Evolutionary conservation across 768 basidiomycete genomes (phyloP).

Genomic region (Pleurotus pulmonarius): DNA sequence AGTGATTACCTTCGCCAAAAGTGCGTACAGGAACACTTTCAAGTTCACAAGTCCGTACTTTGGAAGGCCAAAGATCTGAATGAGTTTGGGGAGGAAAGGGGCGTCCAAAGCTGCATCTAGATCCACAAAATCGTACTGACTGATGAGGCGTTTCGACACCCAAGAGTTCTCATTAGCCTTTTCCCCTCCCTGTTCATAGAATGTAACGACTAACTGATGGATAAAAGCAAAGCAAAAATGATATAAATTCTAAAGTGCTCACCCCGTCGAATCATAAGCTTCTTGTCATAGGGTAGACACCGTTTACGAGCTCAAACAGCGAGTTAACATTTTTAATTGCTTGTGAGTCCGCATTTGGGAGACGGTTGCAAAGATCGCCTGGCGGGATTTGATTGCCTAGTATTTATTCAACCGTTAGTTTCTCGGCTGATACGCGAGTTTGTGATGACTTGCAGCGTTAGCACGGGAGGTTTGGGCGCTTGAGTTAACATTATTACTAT

Average conservation of each 20-base stretch:
- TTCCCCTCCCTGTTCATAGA: background rate
- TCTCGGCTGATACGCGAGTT: no score
- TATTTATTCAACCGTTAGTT: background rate
- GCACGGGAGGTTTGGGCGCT: background rate
- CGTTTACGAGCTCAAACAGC: background rate
- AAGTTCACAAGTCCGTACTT: no score
- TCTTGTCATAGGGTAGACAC: background rate
- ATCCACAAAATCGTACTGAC: background rate
- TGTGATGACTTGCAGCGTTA: background rate
- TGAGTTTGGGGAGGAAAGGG: background rate
- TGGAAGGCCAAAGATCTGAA: no score
- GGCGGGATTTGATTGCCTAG: background rate
- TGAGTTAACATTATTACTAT: no score
- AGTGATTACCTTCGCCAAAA: no score
- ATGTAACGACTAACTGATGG: background rate
- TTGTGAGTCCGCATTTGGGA: background rate
- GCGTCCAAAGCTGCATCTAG: background rate
- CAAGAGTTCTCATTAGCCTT: background rate
- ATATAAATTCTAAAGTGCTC: background rate
- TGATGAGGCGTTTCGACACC: background rate
- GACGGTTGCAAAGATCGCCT: background rate
- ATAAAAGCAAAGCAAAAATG: background rate
- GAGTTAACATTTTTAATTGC: background rate
- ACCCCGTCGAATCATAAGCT: background rate
- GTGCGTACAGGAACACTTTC: no score